Base-by-base conservation (phyloP, 495 filamentous ascomycete species). In the Geoglossum glabrum region DNA sequence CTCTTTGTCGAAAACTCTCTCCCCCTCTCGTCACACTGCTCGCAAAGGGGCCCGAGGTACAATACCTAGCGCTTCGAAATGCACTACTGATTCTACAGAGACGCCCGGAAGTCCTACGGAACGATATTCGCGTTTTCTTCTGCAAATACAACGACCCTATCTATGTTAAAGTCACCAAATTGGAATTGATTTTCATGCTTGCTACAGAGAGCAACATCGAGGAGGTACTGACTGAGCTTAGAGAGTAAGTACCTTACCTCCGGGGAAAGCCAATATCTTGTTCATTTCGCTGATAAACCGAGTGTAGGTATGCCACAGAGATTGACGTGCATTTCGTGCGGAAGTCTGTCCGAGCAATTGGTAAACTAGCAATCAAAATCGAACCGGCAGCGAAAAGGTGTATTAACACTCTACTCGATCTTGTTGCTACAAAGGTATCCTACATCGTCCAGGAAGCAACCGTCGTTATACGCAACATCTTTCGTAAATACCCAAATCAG, bases 81-180 rank as follows among this genome's bases (percentile, higher is more conserved):
- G 93, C 93, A 4, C 76, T 97, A 17, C 73, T 99, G 17, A 95
- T 98, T 61, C 72, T 99, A 52, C 92, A 99, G 67, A 80, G 92
- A 61, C 77, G 90, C 56, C 92, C 92, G 0, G 92, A 97, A 62
- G 89, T 99, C 2, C 73, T 99, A 8, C 79, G 92, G 40, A 97
- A 95, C 69, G 92, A 99, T 69, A 95, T 99, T 58, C 79, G 92
- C 11, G 90, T 97, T 49, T 99, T 99, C 71, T 98, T 98, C 71
- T 99, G 92, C 78, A 99, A 99, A 76, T 99, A 99, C 73, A 99
- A 99, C 63, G 92, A 99, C 65, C 92, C 93, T 0, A 97, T 97
- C 57, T 99, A 99, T 65, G 92, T 99, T 72, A 99, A 99, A 70
- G 92, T 99, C 62, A 97, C 93, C 13, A 99, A 99, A 69, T 77